These are phyloP conservation scores for Neurospora intermedia DNA, from an alignment of 495 filamentous ascomycete genomes.

Conservation along the genomic window DNA sequence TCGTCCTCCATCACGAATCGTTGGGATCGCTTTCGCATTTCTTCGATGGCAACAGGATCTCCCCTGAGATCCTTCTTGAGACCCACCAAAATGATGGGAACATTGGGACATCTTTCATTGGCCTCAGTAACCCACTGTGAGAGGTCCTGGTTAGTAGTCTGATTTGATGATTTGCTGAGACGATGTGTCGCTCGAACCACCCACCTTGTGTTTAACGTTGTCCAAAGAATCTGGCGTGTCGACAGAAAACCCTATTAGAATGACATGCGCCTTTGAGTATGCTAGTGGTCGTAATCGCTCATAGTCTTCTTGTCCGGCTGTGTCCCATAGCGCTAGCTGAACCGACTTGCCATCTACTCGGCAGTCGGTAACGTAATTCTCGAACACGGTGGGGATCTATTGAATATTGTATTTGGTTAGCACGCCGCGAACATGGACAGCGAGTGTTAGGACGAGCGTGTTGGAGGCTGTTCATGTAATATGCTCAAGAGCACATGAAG, in stretches of 20 bases:
- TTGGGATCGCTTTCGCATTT: conserved; percentile 91
- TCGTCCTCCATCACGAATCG: conserved; percentile 74
- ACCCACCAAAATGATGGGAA: conserved; percentile 93
- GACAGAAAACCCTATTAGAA: conserved; percentile 91
- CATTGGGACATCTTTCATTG: conserved; percentile 81
- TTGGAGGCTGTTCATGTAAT: not conserved
- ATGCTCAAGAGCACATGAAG: not conserved
- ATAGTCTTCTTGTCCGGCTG: conserved; percentile 98
- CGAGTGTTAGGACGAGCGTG: not conserved
- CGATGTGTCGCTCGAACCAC: conserved; percentile 17
- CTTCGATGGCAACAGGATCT: conserved; percentile 85
- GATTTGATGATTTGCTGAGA: not conserved
- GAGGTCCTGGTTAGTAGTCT: conserved; percentile 6
- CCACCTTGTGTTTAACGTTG: conserved; percentile 94
- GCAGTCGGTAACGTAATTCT: conserved; percentile 99
- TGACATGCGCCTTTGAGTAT: conserved; percentile 95
- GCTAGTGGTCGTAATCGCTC: conserved; percentile 88
- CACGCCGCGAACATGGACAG: not conserved
- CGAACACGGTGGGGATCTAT: conserved; percentile 97
- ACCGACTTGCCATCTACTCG: conserved; percentile 96
- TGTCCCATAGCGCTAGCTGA: conserved; percentile 98
- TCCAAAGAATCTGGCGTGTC: conserved; percentile 94
- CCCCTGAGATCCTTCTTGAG: conserved; percentile 97
- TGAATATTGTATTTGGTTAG: conserved; percentile 1
- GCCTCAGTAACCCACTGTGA: conserved; percentile 92